phyloP scores from a whole-genome alignment of 345 rosid genomes.

The Physaria fendleri region DNA sequence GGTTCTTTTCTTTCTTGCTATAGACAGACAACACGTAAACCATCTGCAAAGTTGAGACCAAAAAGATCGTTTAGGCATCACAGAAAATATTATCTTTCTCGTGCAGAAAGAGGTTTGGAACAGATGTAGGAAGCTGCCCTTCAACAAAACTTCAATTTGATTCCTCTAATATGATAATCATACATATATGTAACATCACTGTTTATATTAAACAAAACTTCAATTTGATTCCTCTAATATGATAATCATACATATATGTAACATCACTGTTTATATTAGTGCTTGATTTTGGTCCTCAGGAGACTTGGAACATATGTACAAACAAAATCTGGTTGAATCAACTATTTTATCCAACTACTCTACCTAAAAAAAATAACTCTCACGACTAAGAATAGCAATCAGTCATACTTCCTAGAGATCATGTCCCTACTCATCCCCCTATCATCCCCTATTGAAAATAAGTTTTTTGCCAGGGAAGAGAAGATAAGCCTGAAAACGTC shows the following conservation, averaged over 20 bases:
- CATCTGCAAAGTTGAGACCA: conserved; percentile 55
- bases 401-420: conserved; percentile 9
- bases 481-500: neutral
- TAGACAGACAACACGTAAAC: conserved; percentile 86
- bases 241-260: neutral
- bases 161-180: neutral
- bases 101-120: neutral
- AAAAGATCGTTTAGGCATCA: neutral
- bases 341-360: neutral
- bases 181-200: neutral
- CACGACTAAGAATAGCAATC: conserved; percentile 1
- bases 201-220: neutral
- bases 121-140: neutral
- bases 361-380: neutral
- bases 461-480: neutral
- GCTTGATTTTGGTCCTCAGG: conserved; percentile 7
- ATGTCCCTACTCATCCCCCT: conserved; percentile 13
- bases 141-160: neutral
- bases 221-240: neutral
- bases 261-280: neutral
- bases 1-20: conserved; percentile 88
- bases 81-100: neutral
- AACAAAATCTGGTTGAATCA: neutral
- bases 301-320: conserved; percentile 1
- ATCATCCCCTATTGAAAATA: neutral